Conservation (phyloP, 495 filamentous ascomycete species). For the Talaromyces proteolyticus region DNA sequence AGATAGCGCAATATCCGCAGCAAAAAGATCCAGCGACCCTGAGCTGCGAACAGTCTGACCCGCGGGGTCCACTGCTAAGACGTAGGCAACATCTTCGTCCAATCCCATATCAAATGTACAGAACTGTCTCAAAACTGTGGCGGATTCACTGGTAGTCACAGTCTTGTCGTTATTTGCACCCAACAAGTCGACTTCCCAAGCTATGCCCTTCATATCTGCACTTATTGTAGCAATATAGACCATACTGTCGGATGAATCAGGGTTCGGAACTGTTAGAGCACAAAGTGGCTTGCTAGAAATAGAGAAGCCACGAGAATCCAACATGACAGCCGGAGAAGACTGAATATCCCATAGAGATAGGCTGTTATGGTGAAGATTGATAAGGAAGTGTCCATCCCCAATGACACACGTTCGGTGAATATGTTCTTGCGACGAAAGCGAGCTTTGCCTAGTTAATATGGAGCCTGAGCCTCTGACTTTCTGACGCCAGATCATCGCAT, state of each 20-base stretch:
- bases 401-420: slow-evolving; percentile 80
- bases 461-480: slow-evolving; percentile 33
- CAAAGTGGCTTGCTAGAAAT: slow-evolving; percentile 72
- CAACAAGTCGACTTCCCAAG: slow-evolving; percentile 67
- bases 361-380: slow-evolving; percentile 72
- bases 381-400: slow-evolving; percentile 66
- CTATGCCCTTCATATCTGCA: slow-evolving; percentile 75
- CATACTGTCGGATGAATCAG: slow-evolving; percentile 37
- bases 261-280: slow-evolving; percentile 68
- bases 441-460: slow-evolving; percentile 59
- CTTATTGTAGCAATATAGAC: slow-evolving; percentile 76
- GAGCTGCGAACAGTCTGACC: slow-evolving; percentile 64
- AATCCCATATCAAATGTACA: slow-evolving; percentile 66
- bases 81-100: slow-evolving; percentile 71
- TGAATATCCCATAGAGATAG: slow-evolving; percentile 81
- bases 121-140: slow-evolving; percentile 53
- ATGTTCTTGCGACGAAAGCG: slow-evolving; percentile 62
- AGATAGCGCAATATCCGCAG: slow-evolving; percentile 81
- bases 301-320: slow-evolving; percentile 55
- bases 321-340: slow-evolving; percentile 42
- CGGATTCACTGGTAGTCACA: slow-evolving; percentile 12
- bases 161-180: slow-evolving; percentile 16
- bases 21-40: slow-evolving; percentile 84
- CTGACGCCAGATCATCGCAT: slow-evolving; percentile 83
- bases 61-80: slow-evolving; percentile 86